These are phyloP conservation scores for Leccinum arenicola DNA, from an alignment of 768 basidiomycete species.

Conservation along the genomic window DNA sequence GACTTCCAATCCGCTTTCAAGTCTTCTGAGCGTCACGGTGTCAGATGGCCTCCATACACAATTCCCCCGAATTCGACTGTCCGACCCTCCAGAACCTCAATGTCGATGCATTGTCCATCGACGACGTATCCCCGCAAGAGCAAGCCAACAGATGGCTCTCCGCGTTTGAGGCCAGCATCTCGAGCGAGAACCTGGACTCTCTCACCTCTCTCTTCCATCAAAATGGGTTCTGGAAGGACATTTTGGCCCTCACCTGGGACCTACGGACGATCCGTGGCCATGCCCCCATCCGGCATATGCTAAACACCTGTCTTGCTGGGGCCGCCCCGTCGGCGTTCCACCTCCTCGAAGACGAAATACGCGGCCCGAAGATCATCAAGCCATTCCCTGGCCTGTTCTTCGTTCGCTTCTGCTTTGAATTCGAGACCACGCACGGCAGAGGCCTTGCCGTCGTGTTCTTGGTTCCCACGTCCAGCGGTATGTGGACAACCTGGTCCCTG, in stretches of 20 bases:
- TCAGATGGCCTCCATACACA: not conserved
- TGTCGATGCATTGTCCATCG: constrained; percentile 10
- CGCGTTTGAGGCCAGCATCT: constrained; percentile 11
- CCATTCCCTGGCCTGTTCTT: constrained; percentile 44
- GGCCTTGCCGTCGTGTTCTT: constrained; percentile 55
- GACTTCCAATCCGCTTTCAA: too few relatives aligned
- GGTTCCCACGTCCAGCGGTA: constrained; percentile 33
- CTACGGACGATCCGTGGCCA: constrained; percentile 47
- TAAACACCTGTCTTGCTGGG: constrained; percentile 34
- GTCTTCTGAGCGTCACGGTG: too few relatives aligned
- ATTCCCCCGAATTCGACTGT: constrained; percentile 1
- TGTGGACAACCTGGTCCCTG: constrained; percentile 59
- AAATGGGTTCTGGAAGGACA: constrained; percentile 49
- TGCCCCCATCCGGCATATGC: constrained; percentile 34
- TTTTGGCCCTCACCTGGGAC: constrained; percentile 51
- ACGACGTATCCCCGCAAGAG: constrained; percentile 8
- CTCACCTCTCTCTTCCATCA: constrained; percentile 20
- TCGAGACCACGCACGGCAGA: constrained; percentile 46
- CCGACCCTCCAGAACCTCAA: constrained; percentile 18
- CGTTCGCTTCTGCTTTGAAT: constrained; percentile 55
- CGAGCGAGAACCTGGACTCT: not conserved
- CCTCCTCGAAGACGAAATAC: constrained; percentile 24
- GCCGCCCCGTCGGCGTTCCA: constrained; percentile 16
- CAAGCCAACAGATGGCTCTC: constrained; percentile 19
- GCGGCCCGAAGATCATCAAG: constrained; percentile 30